Evolutionary conservation across 176 grass and related monocot species (phyloP).

Genomic region (Juncus effusus): DNA sequence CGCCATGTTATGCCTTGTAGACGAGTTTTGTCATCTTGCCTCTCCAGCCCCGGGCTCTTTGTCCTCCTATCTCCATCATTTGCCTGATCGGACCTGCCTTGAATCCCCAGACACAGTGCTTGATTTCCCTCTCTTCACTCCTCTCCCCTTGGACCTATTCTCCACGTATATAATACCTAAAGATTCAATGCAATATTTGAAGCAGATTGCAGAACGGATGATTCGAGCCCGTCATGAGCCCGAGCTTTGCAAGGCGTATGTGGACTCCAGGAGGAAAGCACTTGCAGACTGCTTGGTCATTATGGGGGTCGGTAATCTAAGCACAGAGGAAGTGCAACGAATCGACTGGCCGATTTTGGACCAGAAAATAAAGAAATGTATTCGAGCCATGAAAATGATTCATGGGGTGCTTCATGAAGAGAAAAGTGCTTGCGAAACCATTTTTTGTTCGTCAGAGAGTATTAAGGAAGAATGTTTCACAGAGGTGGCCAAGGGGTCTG

Average conservation of each 20-base stretch:
- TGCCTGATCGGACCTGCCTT: conserved; percentile 45
- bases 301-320: conserved; percentile 55
- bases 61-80: conserved; percentile 41
- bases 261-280: conserved; percentile 48
- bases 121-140: conserved; percentile 24
- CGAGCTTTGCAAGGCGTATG: conserved; percentile 66
- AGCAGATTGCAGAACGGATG: conserved; percentile 59
- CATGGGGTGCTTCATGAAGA: conserved; percentile 49
- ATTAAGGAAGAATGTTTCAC: conserved; percentile 61
- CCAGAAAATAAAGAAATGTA: conserved; percentile 74
- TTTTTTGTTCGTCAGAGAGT: conserved; percentile 31
- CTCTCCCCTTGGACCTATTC: conserved; percentile 47
- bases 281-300: conserved; percentile 54
- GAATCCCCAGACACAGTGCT: conserved; percentile 23
- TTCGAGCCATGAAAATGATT: conserved; percentile 57
- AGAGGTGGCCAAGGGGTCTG: conserved; percentile 51
- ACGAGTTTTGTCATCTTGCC: conserved; percentile 72
- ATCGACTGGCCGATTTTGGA: conserved; percentile 56
- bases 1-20: conserved; percentile 52
- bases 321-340: conserved; percentile 60
- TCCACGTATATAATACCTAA: conserved; percentile 49
- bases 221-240: conserved; percentile 50
- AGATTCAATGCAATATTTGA: conserved; percentile 45
- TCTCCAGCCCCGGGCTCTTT: conserved; percentile 13
- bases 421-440: conserved; percentile 51